A percentile compares a stretch with the other conserved stretches of the same genome.
Conservation (phyloP, 495 filamentous ascomycete genomes). For the Aspergillus taichungensis region DNA sequence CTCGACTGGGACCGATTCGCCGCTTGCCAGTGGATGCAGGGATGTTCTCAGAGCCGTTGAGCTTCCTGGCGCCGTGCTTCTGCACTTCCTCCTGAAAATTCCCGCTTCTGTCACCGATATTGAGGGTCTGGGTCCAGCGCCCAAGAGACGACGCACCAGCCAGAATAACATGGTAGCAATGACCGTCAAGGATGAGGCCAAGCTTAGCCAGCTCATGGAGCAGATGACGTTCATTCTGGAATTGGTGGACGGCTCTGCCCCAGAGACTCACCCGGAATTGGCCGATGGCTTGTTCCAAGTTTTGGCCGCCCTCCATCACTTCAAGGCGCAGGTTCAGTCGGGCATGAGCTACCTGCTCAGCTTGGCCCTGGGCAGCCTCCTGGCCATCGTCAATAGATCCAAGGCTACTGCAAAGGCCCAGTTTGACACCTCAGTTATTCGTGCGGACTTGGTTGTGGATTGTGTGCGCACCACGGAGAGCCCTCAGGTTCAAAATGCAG, state of each 20-base stretch:
- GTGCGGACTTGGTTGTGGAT: constrained; percentile 80
- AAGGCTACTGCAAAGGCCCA: constrained; percentile 49
- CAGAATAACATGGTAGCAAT: constrained; percentile 46
- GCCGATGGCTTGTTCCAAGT: constrained; percentile 70
- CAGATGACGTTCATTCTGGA: constrained; percentile 83
- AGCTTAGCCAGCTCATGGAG: constrained; percentile 53
- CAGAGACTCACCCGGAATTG: constrained; percentile 61
- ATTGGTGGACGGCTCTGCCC: constrained; percentile 67
- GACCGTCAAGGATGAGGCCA: constrained; percentile 37
- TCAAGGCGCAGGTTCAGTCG: constrained; percentile 59
- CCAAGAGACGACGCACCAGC: constrained; percentile 70
- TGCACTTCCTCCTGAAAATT: constrained; percentile 58
- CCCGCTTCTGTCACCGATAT: constrained; percentile 53
- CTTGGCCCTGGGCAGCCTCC: constrained; percentile 63
- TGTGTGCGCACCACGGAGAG: constrained; percentile 82
- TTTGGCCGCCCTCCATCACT: constrained; percentile 75
- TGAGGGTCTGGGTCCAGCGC: constrained; percentile 52
- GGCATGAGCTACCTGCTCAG: constrained; percentile 82
- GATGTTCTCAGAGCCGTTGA: constrained; percentile 60
- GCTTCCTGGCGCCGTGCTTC: constrained; percentile 60
- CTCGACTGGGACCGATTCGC: constrained; percentile 25
- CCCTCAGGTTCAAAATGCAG: constrained; percentile 84
- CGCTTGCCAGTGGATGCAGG: constrained; percentile 45
- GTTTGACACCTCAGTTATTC: constrained; percentile 66
- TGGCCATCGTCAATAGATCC: constrained; percentile 67